phyloP scores from a whole-genome alignment of 306 rosid genomes.

The Cicer chorassanicum region DNA sequence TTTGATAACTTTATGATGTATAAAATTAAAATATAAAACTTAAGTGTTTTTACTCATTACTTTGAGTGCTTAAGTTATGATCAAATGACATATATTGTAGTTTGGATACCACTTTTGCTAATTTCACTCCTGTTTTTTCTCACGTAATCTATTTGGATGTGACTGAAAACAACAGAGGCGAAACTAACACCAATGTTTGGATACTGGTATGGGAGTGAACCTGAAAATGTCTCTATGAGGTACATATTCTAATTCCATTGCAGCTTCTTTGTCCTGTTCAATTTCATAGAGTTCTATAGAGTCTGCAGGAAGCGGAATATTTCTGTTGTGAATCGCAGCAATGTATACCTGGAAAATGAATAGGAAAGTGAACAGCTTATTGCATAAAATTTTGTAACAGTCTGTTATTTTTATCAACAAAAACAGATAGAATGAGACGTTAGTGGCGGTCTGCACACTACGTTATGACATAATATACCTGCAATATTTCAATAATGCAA shows the following conservation, averaged over 20 bases:
- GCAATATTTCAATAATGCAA: conserved; percentile 59
- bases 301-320: conserved; percentile 69
- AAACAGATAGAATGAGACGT: too few relatives aligned
- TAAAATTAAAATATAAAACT: neutral
- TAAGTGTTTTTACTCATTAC: neutral
- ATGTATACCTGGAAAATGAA: conserved; percentile 64
- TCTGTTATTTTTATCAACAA: too few relatives aligned
- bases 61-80: neutral
- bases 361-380: neutral
- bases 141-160: too few relatives aligned
- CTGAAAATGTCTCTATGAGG: conserved; percentile 72
- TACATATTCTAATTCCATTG: conserved; percentile 57
- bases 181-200: neutral
- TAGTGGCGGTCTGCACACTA: too few relatives aligned
- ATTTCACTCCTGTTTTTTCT: too few relatives aligned
- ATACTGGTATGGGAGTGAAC: conserved; percentile 41
- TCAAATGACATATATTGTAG: conserved; percentile 15
- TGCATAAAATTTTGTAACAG: neutral
- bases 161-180: too few relatives aligned
- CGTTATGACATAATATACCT: conserved; percentile 46
- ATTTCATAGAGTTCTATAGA: conserved; percentile 66
- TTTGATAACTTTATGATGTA: too few relatives aligned
- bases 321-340: conserved; percentile 81
- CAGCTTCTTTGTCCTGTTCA: conserved; percentile 66
- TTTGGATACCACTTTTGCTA: neutral